Conservation (phyloP, 139 green algal species). For the Tetradesmus lagerheimii region DNA sequence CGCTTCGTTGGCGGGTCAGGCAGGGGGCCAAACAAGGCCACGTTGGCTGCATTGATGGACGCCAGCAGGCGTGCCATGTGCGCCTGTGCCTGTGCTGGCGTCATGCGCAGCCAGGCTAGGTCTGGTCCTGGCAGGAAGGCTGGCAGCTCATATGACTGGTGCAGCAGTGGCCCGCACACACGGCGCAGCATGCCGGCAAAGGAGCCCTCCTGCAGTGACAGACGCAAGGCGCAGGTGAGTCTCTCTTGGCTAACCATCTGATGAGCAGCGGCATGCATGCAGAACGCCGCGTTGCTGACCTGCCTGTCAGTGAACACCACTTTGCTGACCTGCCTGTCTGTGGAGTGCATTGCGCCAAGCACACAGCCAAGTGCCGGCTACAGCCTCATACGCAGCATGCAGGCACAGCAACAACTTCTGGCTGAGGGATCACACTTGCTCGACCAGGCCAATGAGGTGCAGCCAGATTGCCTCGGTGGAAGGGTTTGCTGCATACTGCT, state of each 20-base stretch:
- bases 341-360: too few species aligned
- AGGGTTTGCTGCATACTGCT: background rate
- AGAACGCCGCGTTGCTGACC: too few species aligned
- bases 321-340: too few species aligned
- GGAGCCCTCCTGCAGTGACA: background rate
- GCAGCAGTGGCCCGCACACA: background rate
- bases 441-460: background rate
- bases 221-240: background rate
- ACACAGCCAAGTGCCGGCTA: background rate
- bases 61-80: background rate
- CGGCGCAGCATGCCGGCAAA: background rate
- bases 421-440: background rate
- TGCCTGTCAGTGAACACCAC: too few species aligned
- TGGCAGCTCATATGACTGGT: background rate
- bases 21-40: background rate
- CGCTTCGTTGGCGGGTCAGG: background rate
- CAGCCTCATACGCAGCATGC: background rate
- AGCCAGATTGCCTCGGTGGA: background rate
- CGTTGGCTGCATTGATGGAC: background rate
- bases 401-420: background rate
- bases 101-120: background rate
- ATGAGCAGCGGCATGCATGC: background rate
- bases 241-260: background rate
- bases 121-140: background rate
- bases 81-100: background rate